Base-by-base conservation (phyloP, 1,139 yeast species). In the Blastobotrys apis region DNA sequence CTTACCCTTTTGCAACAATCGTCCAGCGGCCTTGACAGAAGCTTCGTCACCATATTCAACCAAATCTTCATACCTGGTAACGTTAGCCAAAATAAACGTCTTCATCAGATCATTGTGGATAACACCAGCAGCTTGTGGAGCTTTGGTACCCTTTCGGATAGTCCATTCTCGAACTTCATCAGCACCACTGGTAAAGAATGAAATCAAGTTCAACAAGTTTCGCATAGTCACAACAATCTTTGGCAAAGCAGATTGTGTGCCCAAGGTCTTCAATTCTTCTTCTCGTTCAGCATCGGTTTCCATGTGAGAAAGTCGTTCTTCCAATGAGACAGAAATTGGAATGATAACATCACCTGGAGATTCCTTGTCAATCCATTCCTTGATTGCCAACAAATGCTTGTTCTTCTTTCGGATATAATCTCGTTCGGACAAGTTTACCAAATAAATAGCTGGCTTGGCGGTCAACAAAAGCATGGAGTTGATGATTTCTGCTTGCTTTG, bases 341-440 rank as follows among this genome's bases (percentile, higher is more conserved):
- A 92, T 87, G 63, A 92, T 85, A 53, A 83, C 67, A 69, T 92
- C 99, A 61, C 97, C 97, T 54, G 97, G 94, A 44, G 97, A 90
- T 75, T 79, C 74, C 58, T 74, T 72, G 71, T 94, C 97, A 62
- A 94, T 85, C 99, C 99, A 92, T 74, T 90, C 90, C 75, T 92
- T 92, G 68, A 92, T 90, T 65, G 76, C 81, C 52, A 84, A 71
- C 68, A 92, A 75, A 68, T 87, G 84, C 82, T 92, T 92, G 78
- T 94, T 92, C 85, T 92, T 92, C 81, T 90, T 92, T 75, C 98
- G 85, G 61, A 88, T 76, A 71, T 83, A 92, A 68, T 94, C 98
- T 60, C 75, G 84, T 75, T 94, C 98, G 37, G 94, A 83, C 67
- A 92, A 76, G 74, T 92, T 92, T 64, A 94, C 85, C 66, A 92